Percentiles rank a stretch among this genome's conserved stretches.
Conservation (phyloP, 2,329 filamentous ascomycete species). For the Domatiomyces catenatus region DNA sequence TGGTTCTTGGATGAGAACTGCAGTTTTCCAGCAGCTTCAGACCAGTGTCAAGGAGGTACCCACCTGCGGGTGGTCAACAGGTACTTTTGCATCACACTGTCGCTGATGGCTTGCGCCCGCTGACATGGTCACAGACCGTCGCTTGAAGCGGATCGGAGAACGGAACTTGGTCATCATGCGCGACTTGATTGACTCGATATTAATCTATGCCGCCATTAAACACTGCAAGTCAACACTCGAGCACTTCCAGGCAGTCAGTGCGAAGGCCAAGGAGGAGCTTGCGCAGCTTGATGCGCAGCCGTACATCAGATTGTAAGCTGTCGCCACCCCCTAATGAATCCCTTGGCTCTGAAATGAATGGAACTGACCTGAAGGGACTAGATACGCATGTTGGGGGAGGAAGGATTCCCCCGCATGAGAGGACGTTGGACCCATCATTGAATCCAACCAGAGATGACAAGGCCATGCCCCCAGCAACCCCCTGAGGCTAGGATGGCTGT, state of each 20-base stretch:
- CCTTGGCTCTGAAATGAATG: background rate
- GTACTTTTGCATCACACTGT: constrained; percentile 1
- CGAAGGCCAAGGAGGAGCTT: constrained; percentile 5
- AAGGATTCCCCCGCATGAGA: background rate
- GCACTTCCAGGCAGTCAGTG: constrained; percentile 3
- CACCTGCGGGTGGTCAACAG: constrained; percentile 7
- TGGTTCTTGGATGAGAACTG: constrained; percentile 8
- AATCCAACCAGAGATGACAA: too few species aligned
- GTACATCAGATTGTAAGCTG: constrained; percentile 8
- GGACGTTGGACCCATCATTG: background rate
- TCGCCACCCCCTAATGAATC: background rate
- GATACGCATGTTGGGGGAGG: background rate
- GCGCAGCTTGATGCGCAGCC: constrained; percentile 5
- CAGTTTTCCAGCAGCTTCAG: constrained; percentile 7
- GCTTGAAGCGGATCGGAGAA: constrained; percentile 5
- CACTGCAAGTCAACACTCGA: constrained; percentile 2
- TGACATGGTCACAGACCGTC: constrained; percentile 3
- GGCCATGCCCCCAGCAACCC: background rate
- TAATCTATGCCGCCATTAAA: constrained; percentile 3
- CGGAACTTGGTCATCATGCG: constrained; percentile 8
- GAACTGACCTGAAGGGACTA: background rate
- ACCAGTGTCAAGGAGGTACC: constrained; percentile 8
- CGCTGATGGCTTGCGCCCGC: too few species aligned
- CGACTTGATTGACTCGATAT: constrained; percentile 5
- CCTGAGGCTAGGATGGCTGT: background rate